Percentiles rank a stretch among this genome's conserved stretches.
Conservation (phyloP, 257 asterid genomes). For the Nicotiana benthamiana region DNA sequence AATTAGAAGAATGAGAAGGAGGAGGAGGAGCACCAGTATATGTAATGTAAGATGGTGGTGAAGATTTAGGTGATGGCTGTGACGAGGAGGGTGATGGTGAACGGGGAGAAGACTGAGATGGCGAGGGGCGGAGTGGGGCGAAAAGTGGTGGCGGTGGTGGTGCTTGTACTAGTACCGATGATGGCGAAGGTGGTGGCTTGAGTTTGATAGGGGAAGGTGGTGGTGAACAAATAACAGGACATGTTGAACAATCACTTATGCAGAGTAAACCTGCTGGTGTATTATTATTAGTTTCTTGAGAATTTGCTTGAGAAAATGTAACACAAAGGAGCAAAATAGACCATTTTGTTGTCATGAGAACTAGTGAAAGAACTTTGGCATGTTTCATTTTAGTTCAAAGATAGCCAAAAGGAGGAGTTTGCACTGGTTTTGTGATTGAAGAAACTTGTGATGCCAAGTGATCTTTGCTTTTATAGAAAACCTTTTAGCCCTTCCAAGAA, state of each 20-base stretch:
- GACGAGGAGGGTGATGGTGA: slow-evolving; percentile 22
- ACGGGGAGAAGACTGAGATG: slow-evolving; percentile 33
- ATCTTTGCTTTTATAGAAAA: slow-evolving; percentile 19
- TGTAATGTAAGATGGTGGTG: slow-evolving; percentile 9
- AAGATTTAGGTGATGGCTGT: not conserved
- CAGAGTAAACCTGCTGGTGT: slow-evolving; percentile 41
- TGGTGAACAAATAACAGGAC: slow-evolving; percentile 72
- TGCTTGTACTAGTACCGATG: slow-evolving; percentile 19
- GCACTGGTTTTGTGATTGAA: not conserved
- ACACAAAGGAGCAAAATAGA: slow-evolving; percentile 19
- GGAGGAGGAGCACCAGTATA: slow-evolving; percentile 9
- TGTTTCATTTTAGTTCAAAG: slow-evolving; percentile 22
- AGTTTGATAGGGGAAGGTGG: slow-evolving; percentile 37
- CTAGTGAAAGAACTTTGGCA: slow-evolving; percentile 10
- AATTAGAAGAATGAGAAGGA: not conserved
- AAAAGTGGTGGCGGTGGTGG: slow-evolving; percentile 21
- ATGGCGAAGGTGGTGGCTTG: slow-evolving; percentile 11
- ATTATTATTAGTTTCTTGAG: slow-evolving; percentile 18
- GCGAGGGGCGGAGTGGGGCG: slow-evolving; percentile 22
- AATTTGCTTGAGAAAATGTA: slow-evolving; percentile 4
- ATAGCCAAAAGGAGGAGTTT: not conserved
- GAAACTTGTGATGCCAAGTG: slow-evolving; percentile 11
- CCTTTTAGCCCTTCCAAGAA: not conserved
- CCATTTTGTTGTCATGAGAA: slow-evolving; percentile 12
- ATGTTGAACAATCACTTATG: slow-evolving; percentile 60